These are phyloP conservation scores for Fagus sylvatica DNA, from an alignment of 306 rosid species.

Conservation along the genomic window DNA sequence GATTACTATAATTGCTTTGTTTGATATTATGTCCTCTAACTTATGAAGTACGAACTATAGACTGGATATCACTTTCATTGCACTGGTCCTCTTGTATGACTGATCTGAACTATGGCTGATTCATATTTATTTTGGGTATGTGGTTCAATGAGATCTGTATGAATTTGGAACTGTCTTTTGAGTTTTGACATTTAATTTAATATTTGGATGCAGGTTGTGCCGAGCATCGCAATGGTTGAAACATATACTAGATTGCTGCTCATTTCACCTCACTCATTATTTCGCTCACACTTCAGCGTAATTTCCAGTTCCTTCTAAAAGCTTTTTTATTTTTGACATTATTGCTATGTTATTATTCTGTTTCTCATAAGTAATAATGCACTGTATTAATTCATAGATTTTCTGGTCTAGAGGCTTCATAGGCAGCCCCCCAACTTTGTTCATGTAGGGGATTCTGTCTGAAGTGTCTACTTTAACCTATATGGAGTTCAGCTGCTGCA, in stretches of 20 bases:
- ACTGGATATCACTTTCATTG: conserved; percentile 3
- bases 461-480: neutral
- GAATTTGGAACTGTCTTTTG: conserved; percentile 11
- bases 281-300: conserved; percentile 94
- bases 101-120: conserved; percentile 20
- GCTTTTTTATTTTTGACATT: neutral
- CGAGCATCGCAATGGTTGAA: conserved; percentile 97
- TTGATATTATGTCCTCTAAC: neutral
- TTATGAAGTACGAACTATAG: neutral
- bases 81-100: conserved; percentile 9
- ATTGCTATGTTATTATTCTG: conserved; percentile 10
- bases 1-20: neutral
- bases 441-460: neutral
- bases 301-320: conserved; percentile 21
- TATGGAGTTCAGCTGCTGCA: neutral
- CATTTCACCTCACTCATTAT: conserved; percentile 80
- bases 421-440: neutral
- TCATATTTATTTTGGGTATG: conserved; percentile 12
- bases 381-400: conserved; percentile 6
- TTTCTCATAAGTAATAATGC: conserved; percentile 10
- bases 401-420: conserved; percentile 5
- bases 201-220: conserved; percentile 65
- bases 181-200: conserved; percentile 32
- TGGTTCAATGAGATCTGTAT: conserved; percentile 8
- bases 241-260: conserved; percentile 87